Percentiles rank a stretch among this genome's conserved stretches.
Conservation (phyloP, 257 asterid species). For the Solanum commersonii region DNA sequence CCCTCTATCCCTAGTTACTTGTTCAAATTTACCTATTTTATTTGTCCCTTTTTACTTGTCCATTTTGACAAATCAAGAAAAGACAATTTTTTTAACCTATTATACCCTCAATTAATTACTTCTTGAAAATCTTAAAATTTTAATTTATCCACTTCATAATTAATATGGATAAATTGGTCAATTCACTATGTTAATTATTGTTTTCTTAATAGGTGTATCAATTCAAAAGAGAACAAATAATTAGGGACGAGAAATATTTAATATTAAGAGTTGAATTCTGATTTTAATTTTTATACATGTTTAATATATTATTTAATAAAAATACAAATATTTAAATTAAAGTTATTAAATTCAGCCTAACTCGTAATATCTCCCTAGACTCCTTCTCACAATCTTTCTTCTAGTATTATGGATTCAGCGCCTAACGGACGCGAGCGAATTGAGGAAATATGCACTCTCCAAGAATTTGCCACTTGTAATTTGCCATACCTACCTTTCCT, state of each 20-base stretch:
- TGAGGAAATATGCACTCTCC: neutral
- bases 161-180: too few relatives aligned
- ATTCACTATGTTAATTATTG: too few relatives aligned
- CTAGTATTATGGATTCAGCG: neutral
- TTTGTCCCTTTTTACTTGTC: too few relatives aligned
- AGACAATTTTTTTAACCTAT: too few relatives aligned
- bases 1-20: too few relatives aligned
- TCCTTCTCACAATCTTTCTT: neutral
- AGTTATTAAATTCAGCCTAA: neutral
- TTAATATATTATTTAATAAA: neutral
- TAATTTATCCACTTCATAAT: neutral
- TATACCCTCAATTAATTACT: too few relatives aligned
- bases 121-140: neutral
- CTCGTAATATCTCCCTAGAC: neutral
- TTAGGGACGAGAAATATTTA: rapidly evolving
- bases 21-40: too few relatives aligned
- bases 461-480: neutral
- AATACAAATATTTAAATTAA: neutral
- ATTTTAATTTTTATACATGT: neutral
- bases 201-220: too few relatives aligned
- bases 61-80: too few relatives aligned
- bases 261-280: neutral
- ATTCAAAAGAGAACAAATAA: neutral
- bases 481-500: neutral
- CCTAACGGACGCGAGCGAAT: neutral